These are phyloP conservation scores for Xylaria polymorpha DNA, from an alignment of 2,329 filamentous ascomycete species.

Conservation along the genomic window DNA sequence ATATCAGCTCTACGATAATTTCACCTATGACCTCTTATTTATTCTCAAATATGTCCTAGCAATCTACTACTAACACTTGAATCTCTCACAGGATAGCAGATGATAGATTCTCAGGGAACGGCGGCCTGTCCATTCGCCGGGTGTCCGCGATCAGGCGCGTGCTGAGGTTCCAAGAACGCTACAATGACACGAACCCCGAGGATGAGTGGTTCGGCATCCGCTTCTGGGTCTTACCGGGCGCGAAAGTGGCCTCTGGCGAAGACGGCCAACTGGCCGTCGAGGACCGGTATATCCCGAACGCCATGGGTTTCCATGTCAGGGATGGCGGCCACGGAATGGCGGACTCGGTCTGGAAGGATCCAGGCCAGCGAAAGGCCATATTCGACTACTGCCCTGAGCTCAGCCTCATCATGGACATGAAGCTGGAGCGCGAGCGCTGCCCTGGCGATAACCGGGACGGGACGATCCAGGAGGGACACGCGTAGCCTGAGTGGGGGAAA, in stretches of 20 bases:
- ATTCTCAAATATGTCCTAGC: not conserved
- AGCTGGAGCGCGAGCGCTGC: conserved; percentile 62
- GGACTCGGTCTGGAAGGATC: conserved; percentile 61
- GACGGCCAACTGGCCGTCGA: conserved; percentile 62
- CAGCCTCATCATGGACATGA: conserved; percentile 67
- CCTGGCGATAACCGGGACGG: conserved; percentile 48
- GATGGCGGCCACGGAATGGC: conserved; percentile 57
- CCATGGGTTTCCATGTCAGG: conserved; percentile 66
- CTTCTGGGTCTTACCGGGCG: conserved; percentile 59
- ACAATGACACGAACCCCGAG: conserved; percentile 63
- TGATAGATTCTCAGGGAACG: conserved; percentile 64
- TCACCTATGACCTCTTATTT: not conserved
- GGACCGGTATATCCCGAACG: conserved; percentile 60
- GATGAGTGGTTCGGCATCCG: conserved; percentile 67
- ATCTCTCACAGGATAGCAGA: conserved; percentile 49
- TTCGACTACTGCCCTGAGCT: conserved; percentile 69
- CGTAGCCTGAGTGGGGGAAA: not conserved
- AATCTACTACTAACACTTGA: conserved; percentile 9
- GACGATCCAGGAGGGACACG: conserved; percentile 16
- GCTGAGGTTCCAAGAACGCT: conserved; percentile 61
- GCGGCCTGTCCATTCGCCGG: conserved; percentile 65
- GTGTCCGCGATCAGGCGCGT: conserved; percentile 63
- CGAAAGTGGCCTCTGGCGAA: conserved; percentile 57
- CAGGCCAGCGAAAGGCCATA: conserved; percentile 57
- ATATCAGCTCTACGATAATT: not conserved